These are phyloP conservation scores for Tetracladium marchalianum DNA, from an alignment of 495 filamentous ascomycete genomes.

Conservation along the genomic window DNA sequence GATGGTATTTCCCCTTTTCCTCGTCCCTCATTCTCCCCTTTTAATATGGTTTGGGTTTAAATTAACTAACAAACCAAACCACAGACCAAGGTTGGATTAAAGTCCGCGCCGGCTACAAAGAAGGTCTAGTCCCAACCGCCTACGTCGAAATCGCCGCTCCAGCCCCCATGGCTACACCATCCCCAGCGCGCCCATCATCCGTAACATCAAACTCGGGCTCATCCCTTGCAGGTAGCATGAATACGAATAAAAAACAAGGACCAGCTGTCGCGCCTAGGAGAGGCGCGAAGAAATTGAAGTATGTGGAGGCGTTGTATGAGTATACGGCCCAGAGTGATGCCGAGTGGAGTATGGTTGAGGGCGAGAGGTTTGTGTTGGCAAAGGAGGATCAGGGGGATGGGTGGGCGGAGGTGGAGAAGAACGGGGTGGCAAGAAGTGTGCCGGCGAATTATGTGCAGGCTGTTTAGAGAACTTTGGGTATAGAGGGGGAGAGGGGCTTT, in stretches of 20 bases:
- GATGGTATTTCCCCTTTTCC: slow-evolving; percentile 55
- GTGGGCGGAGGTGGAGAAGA: slow-evolving; percentile 92
- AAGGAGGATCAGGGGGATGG: slow-evolving; percentile 81
- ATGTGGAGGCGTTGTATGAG: slow-evolving; percentile 88
- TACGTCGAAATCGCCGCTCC: slow-evolving; percentile 55
- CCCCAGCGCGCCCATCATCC: slow-evolving; percentile 45
- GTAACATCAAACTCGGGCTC: slow-evolving; percentile 75
- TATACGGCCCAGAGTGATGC: slow-evolving; percentile 78
- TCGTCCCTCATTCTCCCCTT: neutral
- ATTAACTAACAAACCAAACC: slow-evolving; percentile 2
- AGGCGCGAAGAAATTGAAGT: slow-evolving; percentile 90
- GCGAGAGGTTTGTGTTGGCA: slow-evolving; percentile 83
- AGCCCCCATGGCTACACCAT: slow-evolving; percentile 41
- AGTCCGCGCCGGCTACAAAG: slow-evolving; percentile 55
- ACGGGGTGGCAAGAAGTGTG: slow-evolving; percentile 83
- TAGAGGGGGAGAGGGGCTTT: neutral
- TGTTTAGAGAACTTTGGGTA: slow-evolving; percentile 35
- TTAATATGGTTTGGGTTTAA: neutral
- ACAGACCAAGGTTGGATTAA: slow-evolving; percentile 89
- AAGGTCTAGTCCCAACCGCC: slow-evolving; percentile 78
- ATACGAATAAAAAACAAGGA: slow-evolving; percentile 69
- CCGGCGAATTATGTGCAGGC: slow-evolving; percentile 88
- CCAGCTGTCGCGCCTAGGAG: slow-evolving; percentile 86
- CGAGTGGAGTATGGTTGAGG: slow-evolving; percentile 84
- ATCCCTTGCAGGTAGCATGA: slow-evolving; percentile 48